A percentile compares a stretch with the other conserved stretches of the same genome.
phyloP scores from a whole-genome alignment of 352 stramenopile genomes.

The Thalassiosira mediterranea region DNA sequence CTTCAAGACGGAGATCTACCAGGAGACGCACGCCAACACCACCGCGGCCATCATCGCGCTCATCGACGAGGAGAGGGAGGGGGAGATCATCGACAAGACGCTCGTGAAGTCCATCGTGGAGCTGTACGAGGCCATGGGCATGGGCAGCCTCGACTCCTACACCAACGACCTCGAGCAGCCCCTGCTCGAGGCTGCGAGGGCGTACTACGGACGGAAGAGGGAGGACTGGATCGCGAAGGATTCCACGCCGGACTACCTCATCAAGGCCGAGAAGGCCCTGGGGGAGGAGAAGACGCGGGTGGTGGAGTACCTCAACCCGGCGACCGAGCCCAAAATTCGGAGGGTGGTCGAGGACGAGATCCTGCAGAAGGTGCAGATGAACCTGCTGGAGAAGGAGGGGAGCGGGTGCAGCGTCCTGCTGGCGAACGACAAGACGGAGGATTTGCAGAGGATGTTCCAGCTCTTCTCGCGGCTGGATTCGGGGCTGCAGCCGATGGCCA shows the following conservation, averaged over 20 bases:
- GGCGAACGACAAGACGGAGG: conserved; percentile 96
- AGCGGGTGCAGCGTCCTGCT: conserved; percentile 94
- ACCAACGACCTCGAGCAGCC: conserved; percentile 93
- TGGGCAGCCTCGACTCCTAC: conserved; percentile 94
- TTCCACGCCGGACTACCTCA: conserved; percentile 97
- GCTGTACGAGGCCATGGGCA: conserved; percentile 98
- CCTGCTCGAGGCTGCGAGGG: conserved; percentile 91
- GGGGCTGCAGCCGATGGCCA: conserved; percentile 95
- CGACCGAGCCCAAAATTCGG: conserved; percentile 95
- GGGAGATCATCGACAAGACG: conserved; percentile 96
- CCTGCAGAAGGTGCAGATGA: conserved; percentile 92
- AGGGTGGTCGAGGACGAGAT: conserved; percentile 93
- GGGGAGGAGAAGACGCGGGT: conserved; percentile 88
- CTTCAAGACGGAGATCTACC: conserved; percentile 89
- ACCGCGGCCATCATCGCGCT: conserved; percentile 92
- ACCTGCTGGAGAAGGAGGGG: conserved; percentile 97
- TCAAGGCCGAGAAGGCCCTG: conserved; percentile 92
- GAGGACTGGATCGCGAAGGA: conserved; percentile 97
- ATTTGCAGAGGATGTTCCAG: conserved; percentile 97
- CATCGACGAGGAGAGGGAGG: conserved; percentile 97
- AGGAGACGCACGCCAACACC: conserved; percentile 86
- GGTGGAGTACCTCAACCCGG: conserved; percentile 94
- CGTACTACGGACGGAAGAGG: conserved; percentile 96
- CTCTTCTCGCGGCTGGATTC: conserved; percentile 96
- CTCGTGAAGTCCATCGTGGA: conserved; percentile 96